Evolutionary conservation across 2,329 filamentous ascomycete species (phyloP).

Genomic region (Rutstroemia sp.): DNA sequence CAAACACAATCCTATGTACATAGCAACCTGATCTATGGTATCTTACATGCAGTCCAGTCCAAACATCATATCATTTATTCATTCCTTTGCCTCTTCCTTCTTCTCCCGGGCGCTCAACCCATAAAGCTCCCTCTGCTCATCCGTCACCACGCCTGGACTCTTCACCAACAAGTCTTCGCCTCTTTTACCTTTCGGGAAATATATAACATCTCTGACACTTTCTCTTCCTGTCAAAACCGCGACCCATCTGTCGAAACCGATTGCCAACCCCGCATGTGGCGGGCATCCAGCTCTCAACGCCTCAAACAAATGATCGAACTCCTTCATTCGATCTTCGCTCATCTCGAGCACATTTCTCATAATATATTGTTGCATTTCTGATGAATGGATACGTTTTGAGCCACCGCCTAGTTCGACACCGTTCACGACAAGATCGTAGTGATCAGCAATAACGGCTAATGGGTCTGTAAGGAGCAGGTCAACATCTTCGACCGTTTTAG

Average conservation of each 20-base stretch:
- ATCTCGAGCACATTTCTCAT: constrained; percentile 71
- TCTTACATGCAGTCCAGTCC: not conserved
- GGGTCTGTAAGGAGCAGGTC: constrained; percentile 68
- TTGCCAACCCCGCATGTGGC: constrained; percentile 86
- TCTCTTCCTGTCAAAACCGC: constrained; percentile 70
- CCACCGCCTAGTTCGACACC: constrained; percentile 92
- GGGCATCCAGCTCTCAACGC: constrained; percentile 82
- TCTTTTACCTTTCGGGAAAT: constrained; percentile 89
- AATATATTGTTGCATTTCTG: constrained; percentile 75
- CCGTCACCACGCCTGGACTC: constrained; percentile 63
- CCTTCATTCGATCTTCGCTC: constrained; percentile 28
- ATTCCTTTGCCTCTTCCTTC: not conserved
- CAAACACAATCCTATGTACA: not conserved
- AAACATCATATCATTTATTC: not conserved
- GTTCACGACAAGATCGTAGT: constrained; percentile 95
- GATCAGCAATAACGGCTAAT: constrained; percentile 67
- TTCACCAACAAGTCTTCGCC: constrained; percentile 80
- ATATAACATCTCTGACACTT: constrained; percentile 87
- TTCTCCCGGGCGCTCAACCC: not conserved
- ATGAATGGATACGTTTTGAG: constrained; percentile 83
- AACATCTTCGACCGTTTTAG: constrained; percentile 63
- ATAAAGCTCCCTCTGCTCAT: constrained; percentile 31
- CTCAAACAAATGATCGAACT: constrained; percentile 79
- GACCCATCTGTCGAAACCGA: constrained; percentile 84
- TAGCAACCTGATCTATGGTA: not conserved